Base-by-base conservation (phyloP, 2,329 filamentous ascomycete species). In the Periconia sp. region DNA sequence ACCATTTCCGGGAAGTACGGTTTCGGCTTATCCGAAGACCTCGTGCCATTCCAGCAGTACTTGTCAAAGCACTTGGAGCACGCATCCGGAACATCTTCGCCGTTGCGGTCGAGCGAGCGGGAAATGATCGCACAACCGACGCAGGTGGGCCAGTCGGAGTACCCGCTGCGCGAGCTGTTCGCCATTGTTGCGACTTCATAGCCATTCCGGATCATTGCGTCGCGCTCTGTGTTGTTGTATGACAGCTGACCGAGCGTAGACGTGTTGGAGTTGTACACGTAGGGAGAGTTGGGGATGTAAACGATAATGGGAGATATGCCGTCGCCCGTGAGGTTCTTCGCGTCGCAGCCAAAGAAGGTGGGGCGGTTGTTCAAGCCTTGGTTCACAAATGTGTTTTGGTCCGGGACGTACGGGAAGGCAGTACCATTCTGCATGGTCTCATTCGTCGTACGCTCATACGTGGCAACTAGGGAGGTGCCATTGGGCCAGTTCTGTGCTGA, bases 31-130 rank as follows among this genome's bases (percentile, higher is more conserved):
- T 51, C 54, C 0, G 71, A 73, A 29, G 79, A 72, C 5, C 73
- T 44, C 1, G 82, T 88, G n/a, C 94, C 94, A 66, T 96, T 82
- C 94, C 94, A 99, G 80, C 94, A 99, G 74, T 96, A 96, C 15
- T 76, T 71, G 10, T 76, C 55, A 70, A 96, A 97, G 74, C 94
- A 99, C 36, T 78, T 61, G 30, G 73, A 76, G 74, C 94, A 99
- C 8, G 82, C 83, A 0, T 80, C 76, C 0, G 92, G 92, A 1
- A 92, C 78, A 0, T 73, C 50, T 0, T 86, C 87, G 13, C 78
- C 77, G 0, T 89, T 92, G 36, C 89, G 81, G 48, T 83, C 77
- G 23, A 92, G 81, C 55, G 85, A 89, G 43, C 92, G 82, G 42
- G 80, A 81, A 13, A 96, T 78, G 31, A 95, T 85, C 5, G 92